phyloP scores from a whole-genome alignment of 768 basidiomycete genomes.

The Mycena capillaripes region DNA sequence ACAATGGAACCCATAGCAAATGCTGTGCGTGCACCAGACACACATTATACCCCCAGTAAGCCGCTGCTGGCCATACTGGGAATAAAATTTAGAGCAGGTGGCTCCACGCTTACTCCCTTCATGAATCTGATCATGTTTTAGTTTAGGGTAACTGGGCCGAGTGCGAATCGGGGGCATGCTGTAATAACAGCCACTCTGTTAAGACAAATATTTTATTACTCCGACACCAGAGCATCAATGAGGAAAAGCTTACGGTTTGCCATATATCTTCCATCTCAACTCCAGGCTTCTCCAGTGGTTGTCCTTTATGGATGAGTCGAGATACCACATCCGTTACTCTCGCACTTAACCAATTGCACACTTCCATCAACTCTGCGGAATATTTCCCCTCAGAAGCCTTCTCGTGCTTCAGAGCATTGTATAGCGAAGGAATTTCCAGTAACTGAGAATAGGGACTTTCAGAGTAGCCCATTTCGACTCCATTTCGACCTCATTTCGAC shows the following conservation, averaged over 20 bases:
- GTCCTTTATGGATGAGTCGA: not conserved
- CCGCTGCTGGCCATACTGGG: conserved; percentile 41
- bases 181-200: conserved; percentile 48
- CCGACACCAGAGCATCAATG: no score
- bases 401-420: not conserved
- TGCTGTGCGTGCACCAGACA: conserved; percentile 49
- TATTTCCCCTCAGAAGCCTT: not conserved
- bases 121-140: conserved; percentile 40
- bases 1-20: conserved; percentile 51
- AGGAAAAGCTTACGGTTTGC: no score
- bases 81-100: conserved; percentile 46
- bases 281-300: no score
- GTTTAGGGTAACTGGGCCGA: conserved; percentile 44
- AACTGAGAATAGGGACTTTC: no score
- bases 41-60: conserved; percentile 49
- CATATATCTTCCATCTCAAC: no score
- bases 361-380: no score
- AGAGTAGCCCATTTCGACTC: no score
- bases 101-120: conserved; percentile 30
- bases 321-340: not conserved
- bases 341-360: no score
- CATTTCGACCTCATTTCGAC: no score
- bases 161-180: conserved; percentile 46
- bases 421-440: not conserved
- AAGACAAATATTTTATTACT: no score